A percentile compares a stretch with the other conserved stretches of the same genome.
Conservation (phyloP, 768 basidiomycete genomes). For the Lactarius hengduanensis region DNA sequence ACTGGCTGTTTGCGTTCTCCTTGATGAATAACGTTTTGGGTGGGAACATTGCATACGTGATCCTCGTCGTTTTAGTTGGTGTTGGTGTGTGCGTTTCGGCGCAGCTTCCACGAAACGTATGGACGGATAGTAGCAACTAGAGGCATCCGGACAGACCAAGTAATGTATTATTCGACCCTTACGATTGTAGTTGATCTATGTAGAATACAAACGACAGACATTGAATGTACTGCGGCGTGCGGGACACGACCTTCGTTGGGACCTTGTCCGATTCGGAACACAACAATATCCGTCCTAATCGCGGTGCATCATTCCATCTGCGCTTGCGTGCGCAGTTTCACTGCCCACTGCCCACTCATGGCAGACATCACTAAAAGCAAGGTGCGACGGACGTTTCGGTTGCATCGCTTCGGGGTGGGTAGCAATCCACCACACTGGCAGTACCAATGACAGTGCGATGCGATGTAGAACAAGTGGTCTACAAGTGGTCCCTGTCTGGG, state of each 20-base stretch:
- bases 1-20: conserved; percentile 65
- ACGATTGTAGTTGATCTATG: not conserved
- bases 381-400: not conserved
- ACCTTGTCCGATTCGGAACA: not conserved
- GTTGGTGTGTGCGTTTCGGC: not conserved
- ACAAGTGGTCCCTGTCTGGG: not conserved
- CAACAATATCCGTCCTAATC: not conserved
- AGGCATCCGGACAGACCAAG: not conserved
- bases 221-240: not conserved
- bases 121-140: not conserved
- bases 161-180: not conserved
- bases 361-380: not conserved
- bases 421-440: not conserved
- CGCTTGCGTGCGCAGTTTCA: not conserved
- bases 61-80: not conserved
- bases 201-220: not conserved
- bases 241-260: not conserved
- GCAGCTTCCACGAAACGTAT: conserved; percentile 1
- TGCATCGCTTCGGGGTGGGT: not conserved
- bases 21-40: conserved; percentile 36
- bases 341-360: no score
- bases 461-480: not conserved
- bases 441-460: no score
- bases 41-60: not conserved
- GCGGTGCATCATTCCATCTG: not conserved